Conservation (phyloP, 202 grass and related monocot species). For the Thinopyrum obtusiflorum region DNA sequence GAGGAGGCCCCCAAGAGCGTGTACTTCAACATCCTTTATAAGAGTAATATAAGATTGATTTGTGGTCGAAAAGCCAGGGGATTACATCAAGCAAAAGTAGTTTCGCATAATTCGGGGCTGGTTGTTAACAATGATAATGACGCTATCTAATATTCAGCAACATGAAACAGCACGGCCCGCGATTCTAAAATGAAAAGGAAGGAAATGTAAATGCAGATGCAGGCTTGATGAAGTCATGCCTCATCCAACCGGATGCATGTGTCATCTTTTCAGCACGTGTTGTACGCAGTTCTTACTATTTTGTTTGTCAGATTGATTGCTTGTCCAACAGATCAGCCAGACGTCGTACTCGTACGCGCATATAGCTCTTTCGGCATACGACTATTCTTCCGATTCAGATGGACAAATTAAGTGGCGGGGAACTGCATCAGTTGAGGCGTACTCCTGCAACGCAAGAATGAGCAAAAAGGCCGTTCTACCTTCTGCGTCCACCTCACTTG, state of each 20-base stretch:
- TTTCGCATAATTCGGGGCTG: too few species aligned
- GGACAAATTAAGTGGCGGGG: not conserved
- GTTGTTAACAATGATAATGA: too few species aligned
- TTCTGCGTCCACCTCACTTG: not conserved
- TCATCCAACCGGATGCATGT: not conserved
- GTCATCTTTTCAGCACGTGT: not conserved
- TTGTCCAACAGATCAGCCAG: not conserved
- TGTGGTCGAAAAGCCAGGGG: too few species aligned
- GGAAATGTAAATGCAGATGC: not conserved
- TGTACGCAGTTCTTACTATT: not conserved
- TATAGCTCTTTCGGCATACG: not conserved
- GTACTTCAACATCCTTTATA: too few species aligned
- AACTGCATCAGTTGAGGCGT: not conserved
- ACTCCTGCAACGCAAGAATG: not conserved
- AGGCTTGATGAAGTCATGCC: not conserved
- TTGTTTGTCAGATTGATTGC: not conserved
- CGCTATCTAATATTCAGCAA: not conserved
- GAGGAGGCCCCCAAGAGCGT: too few species aligned
- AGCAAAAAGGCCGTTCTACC: not conserved
- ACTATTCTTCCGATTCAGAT: conserved; percentile 8
- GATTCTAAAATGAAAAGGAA: not conserved
- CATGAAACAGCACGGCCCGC: not conserved
- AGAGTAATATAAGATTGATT: too few species aligned
- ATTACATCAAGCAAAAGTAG: too few species aligned
- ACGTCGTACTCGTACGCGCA: not conserved